Evolutionary conservation across 495 filamentous ascomycete genomes (phyloP).

Genomic region (Aspergillus carlsbadensis): DNA sequence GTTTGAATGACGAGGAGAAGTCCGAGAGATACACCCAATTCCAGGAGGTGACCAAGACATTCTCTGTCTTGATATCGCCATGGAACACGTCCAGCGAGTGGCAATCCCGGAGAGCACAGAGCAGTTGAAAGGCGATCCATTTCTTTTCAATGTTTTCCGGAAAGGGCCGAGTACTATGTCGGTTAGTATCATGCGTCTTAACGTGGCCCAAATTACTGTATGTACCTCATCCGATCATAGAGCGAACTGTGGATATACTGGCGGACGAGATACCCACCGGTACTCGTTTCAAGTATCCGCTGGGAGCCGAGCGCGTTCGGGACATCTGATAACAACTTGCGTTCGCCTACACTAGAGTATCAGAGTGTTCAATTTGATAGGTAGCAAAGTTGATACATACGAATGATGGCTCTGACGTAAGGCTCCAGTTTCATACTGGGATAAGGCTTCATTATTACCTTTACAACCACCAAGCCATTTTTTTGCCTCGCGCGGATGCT

Average conservation of each 20-base stretch:
- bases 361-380: constrained; percentile 16
- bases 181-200: constrained; percentile 8
- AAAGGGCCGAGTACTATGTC: constrained; percentile 85
- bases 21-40: constrained; percentile 98
- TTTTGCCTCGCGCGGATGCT: constrained; percentile 85
- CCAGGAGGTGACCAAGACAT: constrained; percentile 95
- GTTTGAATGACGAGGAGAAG: constrained; percentile 95
- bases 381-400: constrained; percentile 47
- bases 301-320: constrained; percentile 92
- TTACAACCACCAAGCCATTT: constrained; percentile 88
- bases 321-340: constrained; percentile 73
- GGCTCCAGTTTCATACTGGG: constrained; percentile 70
- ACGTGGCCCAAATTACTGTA: neutral
- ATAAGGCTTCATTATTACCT: constrained; percentile 90
- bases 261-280: constrained; percentile 89
- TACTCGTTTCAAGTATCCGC: constrained; percentile 83
- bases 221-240: constrained; percentile 87
- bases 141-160: constrained; percentile 97
- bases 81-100: constrained; percentile 90
- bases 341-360: constrained; percentile 61
- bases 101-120: constrained; percentile 90
- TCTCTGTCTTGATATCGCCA: constrained; percentile 98
- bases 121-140: constrained; percentile 95
- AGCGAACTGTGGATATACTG: constrained; percentile 95
- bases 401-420: constrained; percentile 70